A percentile compares a stretch with the other conserved stretches of the same genome.
phyloP scores from a whole-genome alignment of 257 asterid species.

The Catharanthus roseus region DNA sequence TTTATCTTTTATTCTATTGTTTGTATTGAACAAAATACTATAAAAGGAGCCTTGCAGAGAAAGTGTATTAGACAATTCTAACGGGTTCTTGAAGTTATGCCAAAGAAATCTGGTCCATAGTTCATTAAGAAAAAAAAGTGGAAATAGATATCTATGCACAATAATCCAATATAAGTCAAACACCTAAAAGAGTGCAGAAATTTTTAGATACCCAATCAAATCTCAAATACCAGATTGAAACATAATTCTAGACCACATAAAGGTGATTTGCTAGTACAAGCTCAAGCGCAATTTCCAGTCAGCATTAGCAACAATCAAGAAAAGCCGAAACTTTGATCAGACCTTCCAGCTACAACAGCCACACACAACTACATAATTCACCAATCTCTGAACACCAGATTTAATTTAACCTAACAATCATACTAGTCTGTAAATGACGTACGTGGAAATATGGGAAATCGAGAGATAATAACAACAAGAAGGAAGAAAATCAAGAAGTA shows the following conservation, averaged over 20 bases:
- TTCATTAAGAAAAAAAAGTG: not conserved
- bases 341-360: not conserved
- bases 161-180: not conserved
- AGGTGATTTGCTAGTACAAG: not conserved
- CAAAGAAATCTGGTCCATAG: not conserved
- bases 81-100: not conserved
- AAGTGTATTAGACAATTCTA: too few relatives aligned
- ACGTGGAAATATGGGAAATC: not conserved
- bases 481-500: not conserved
- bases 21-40: too few relatives aligned
- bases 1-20: too few relatives aligned
- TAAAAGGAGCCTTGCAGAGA: too few relatives aligned
- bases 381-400: not conserved
- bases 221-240: not conserved
- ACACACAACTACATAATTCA: not conserved
- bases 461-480: not conserved
- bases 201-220: not conserved
- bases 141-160: not conserved
- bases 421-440: not conserved
- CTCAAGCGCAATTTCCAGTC: not conserved
- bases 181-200: not conserved
- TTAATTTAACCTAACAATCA: not conserved
- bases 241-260: not conserved
- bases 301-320: not conserved
- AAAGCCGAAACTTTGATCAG: not conserved